Base-by-base conservation (phyloP, 1,284 basidiomycete genomes). In the Papiliotrema fonsecae region DNA sequence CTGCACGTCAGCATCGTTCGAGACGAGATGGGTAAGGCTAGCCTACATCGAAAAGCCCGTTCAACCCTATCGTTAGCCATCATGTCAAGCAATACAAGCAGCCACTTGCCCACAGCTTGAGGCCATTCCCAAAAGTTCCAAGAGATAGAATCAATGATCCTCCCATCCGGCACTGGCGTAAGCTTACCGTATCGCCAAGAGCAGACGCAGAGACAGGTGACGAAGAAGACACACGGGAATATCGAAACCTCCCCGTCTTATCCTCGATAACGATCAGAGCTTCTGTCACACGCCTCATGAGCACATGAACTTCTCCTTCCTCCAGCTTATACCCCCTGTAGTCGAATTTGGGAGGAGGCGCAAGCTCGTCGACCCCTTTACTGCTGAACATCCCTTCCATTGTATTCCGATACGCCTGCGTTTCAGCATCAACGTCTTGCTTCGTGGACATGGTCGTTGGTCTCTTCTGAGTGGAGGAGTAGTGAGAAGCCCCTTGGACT, bases 81-180 rank as follows among this genome's bases (percentile, higher is more conserved):
- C n/a, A n/a, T n/a, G n/a, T n/a, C n/a, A 37, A 1, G 58, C 63
- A 7, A 58, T 65, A 11, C 57, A 35, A 0, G 59, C 65, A n/a
- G n/a, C n/a, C n/a, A n/a, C n/a, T n/a, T n/a, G n/a, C n/a, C n/a
- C 16, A 69, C 60, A 49, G 81, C 82, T 60, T 83, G 81, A 9
- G 81, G 83, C 82, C 82, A 83, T 72, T 84, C 81, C 82, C 82
- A 83, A 2, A 65, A 67, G 48, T 80, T 76, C 81, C 82, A 84
- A 5, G 81, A 80, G 58, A 83, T 84, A 1, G 82, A 83, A 57
- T 84, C 82, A 50, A 83, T 82, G 25, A 81, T 65, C 14, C 80
- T 76, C 0, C 82, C 82, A 62, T 83, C 81, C n/a, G 72, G 72
- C 27, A 82, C 70, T 73, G 21, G 22, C 46, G 44, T 50, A 27